These are phyloP conservation scores for Curvularia verruculosa DNA, from an alignment of 2,329 filamentous ascomycete genomes.

Conservation along the genomic window DNA sequence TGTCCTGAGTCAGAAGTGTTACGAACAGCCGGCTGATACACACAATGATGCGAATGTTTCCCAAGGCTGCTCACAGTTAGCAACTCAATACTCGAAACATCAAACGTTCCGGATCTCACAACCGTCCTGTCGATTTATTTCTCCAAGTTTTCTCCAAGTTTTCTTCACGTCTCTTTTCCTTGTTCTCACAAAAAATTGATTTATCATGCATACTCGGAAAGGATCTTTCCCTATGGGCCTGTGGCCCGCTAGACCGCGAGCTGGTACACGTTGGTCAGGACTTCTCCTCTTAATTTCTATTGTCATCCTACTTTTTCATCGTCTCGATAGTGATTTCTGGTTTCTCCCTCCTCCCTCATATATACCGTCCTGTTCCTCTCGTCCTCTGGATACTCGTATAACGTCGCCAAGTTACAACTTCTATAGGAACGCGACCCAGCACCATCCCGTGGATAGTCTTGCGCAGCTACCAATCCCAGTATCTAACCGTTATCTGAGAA, in stretches of 20 bases:
- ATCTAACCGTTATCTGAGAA: not conserved
- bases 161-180: not conserved
- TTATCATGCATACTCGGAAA: conserved; percentile 19
- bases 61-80: not conserved
- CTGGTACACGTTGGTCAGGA: conserved; percentile 21
- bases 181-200: not conserved
- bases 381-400: conserved; percentile 21
- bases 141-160: no score
- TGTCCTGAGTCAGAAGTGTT: not conserved
- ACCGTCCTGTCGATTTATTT: not conserved
- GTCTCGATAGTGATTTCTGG: conserved; percentile 6
- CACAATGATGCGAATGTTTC: conserved; percentile 1
- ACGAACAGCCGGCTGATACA: conserved; percentile 7
- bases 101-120: not conserved
- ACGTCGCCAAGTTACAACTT: not conserved
- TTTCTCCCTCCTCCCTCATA: conserved; percentile 17
- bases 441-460: not conserved
- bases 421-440: not conserved
- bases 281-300: conserved; percentile 19
- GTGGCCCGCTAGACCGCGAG: conserved; percentile 14
- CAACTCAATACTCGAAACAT: not conserved
- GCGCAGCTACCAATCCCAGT: not conserved
- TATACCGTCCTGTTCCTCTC: conserved; percentile 21
- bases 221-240: conserved; percentile 11
- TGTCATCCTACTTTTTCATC: conserved; percentile 17